Conservation (phyloP, 306 rosid species). For the apple (Malus domestica) region ASM211411v1 NC_041802.1:31793001-31793500, state of each 20-base stretch:
- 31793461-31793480: not conserved
- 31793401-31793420: not conserved
- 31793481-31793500: not conserved
- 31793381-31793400: not conserved
- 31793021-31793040: slow-evolving; percentile 84
- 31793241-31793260: not conserved
- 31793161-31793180: not conserved
- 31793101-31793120: not conserved
- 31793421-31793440: not conserved
- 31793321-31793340: not conserved
- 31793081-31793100: slow-evolving; percentile 3
- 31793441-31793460: not conserved
- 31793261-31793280: not conserved
- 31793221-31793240: not conserved
- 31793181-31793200: not conserved
- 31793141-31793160: not conserved
- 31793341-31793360: not conserved
- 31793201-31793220: not conserved
- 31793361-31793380: not conserved
- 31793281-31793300: not conserved
- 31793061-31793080: slow-evolving; percentile 4
- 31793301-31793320: not conserved
- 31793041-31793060: slow-evolving; percentile 20
- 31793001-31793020: slow-evolving; percentile 92
- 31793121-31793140: not conserved